Evolutionary conservation across 2,329 filamentous ascomycete species (phyloP).

Genomic region (Stagonosporopsis tanaceti): DNA sequence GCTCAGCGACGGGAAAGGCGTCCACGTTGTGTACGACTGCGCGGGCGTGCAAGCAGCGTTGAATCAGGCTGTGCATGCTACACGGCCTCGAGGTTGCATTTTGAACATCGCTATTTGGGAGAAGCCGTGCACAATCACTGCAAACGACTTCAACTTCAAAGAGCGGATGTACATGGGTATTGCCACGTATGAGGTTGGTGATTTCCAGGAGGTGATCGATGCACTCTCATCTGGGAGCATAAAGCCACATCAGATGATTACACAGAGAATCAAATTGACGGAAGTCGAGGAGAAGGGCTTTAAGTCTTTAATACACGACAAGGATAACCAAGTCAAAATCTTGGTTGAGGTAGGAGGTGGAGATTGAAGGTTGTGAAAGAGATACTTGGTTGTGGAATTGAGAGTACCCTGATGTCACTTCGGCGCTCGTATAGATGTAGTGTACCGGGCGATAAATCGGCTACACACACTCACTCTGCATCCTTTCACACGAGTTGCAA

Average conservation of each 20-base stretch:
- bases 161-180: constrained; percentile 62
- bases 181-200: constrained; percentile 60
- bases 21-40: constrained; percentile 61
- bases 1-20: constrained; percentile 56
- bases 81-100: constrained; percentile 60
- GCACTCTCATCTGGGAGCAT: constrained; percentile 56
- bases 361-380: constrained; percentile 6
- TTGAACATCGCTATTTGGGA: constrained; percentile 66
- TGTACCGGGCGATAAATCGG: not conserved
- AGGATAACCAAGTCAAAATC: constrained; percentile 60
- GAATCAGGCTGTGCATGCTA: constrained; percentile 58
- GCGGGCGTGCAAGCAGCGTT: constrained; percentile 62
- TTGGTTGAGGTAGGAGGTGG: constrained; percentile 52
- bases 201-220: constrained; percentile 57
- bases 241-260: constrained; percentile 58
- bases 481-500: not conserved
- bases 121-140: constrained; percentile 58
- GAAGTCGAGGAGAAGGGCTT: constrained; percentile 59
- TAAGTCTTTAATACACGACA: constrained; percentile 57
- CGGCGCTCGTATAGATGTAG: constrained; percentile 1
- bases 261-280: constrained; percentile 56
- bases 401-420: constrained; percentile 19
- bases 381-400: not conserved
- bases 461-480: not conserved
- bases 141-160: constrained; percentile 62